Base-by-base conservation (phyloP, 805 yeast species). In the Metschnikowia reukaufii region DNA sequence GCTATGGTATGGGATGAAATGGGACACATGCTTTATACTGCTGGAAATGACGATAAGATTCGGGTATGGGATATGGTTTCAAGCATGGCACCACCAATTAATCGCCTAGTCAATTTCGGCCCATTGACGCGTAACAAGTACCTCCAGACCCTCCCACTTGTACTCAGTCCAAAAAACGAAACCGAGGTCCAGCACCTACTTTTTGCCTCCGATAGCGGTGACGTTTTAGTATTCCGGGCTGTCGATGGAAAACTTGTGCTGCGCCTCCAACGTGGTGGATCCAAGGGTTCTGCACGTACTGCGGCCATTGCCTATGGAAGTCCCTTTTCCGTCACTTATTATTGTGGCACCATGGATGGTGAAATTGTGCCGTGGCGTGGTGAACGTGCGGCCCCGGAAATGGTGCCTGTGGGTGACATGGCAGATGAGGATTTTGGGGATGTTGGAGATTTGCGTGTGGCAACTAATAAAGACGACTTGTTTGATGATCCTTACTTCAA, bases 1-100 rank as follows among this genome's bases (percentile, higher is more conserved):
- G 95, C 96, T 0, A 58, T 91, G 4, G 66, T 74, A 13, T 91
- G 96, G 94, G 78, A 79, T 48, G 83, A 79, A 8, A 56, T 64
- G 15, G 97, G 97, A 0, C 71, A 74, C 31, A 70, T 76, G 35
- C 59, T 92, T 29, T 67, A 83, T 16, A 79, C 89, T 1, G 70
- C 85, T 0, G 97, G 96, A 0, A 77, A 80, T 42, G 97, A 91
- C 63, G 96, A 90, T 44, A 85, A 81, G 56, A 75, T 88, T 8
- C 68, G 89, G 16, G 80, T 85, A 1, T 91, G 97, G 97, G 84
- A 84, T 54, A 66, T 86, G 65, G 58, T 64, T 10, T 51, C 66
- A 13, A 52, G 67, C 13, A 17, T 49, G 19, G 60, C 66, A 3
- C 77, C 79, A 0, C 73, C 78, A 0, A 61, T 77, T 21, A 87